Evolutionary conservation across 805 yeast genomes (phyloP).

Genomic region (Kluyveromyces starmeri): DNA sequence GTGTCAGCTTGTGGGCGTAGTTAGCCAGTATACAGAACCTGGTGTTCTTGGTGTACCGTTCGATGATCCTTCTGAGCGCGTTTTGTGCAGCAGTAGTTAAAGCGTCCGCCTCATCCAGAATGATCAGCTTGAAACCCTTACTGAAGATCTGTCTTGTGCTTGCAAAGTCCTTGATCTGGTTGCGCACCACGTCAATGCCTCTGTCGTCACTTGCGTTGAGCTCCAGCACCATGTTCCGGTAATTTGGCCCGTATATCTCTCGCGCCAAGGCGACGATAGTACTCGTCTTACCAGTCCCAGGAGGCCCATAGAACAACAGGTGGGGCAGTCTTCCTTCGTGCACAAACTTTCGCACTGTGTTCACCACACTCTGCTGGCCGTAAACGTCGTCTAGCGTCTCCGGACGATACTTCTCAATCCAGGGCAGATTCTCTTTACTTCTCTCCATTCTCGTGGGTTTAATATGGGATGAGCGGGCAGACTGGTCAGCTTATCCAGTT

Average conservation of each 20-base stretch:
- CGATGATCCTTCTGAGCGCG: slow-evolving; percentile 71
- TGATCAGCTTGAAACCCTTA: slow-evolving; percentile 76
- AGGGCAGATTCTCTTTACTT: slow-evolving; percentile 46
- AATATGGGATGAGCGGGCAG: too few species aligned
- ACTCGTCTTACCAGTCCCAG: slow-evolving; percentile 90
- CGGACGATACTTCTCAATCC: slow-evolving; percentile 98
- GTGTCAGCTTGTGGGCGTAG: slow-evolving; percentile 90
- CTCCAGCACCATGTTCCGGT: slow-evolving; percentile 85
- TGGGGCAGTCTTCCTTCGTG: slow-evolving; percentile 82
- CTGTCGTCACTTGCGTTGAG: slow-evolving; percentile 95
- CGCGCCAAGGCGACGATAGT: slow-evolving; percentile 80
- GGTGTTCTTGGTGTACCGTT: slow-evolving; percentile 89
- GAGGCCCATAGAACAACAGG: slow-evolving; percentile 88
- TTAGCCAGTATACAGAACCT: slow-evolving; percentile 93
- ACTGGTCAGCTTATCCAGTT: too few species aligned
- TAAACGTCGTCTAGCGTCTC: slow-evolving; percentile 72
- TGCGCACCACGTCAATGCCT: slow-evolving; percentile 96
- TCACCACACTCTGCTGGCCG: slow-evolving; percentile 83
- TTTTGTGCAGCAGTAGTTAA: slow-evolving; percentile 84
- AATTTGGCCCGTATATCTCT: slow-evolving; percentile 76
- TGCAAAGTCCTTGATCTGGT: slow-evolving; percentile 94
- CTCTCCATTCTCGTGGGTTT: slow-evolving; percentile 7
- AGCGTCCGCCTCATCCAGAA: slow-evolving; percentile 95
- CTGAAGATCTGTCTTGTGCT: slow-evolving; percentile 89
- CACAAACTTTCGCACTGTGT: slow-evolving; percentile 78